Evolutionary conservation across 2,329 filamentous ascomycete genomes (phyloP).

Genomic region (Clarireedia hainanense): DNA sequence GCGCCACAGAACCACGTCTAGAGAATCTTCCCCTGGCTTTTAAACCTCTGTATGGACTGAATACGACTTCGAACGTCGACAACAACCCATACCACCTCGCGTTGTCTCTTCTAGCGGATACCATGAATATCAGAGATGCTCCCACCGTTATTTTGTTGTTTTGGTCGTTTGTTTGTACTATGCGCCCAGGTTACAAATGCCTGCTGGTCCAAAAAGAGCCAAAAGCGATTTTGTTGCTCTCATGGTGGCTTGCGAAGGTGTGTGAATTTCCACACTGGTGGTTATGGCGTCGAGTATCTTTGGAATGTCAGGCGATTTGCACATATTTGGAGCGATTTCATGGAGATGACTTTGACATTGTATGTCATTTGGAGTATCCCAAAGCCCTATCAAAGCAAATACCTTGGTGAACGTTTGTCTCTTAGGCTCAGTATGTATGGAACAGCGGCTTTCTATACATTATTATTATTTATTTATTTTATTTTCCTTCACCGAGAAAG

Average conservation of each 20-base stretch:
- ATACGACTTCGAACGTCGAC: background rate
- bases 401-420: background rate
- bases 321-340: slow-evolving; percentile 33
- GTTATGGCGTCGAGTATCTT: slow-evolving; percentile 35
- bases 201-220: slow-evolving; percentile 45
- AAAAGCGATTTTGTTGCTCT: slow-evolving; percentile 45
- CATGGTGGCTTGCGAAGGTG: slow-evolving; percentile 48
- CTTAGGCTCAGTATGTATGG: background rate
- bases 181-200: slow-evolving; percentile 36
- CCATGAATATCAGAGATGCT: slow-evolving; percentile 18
- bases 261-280: slow-evolving; percentile 38
- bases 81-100: slow-evolving; percentile 15
- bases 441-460: too few relatives aligned
- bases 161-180: slow-evolving; percentile 39
- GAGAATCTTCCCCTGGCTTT: slow-evolving; percentile 1
- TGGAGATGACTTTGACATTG: slow-evolving; percentile 12
- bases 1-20: background rate
- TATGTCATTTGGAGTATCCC: slow-evolving; percentile 14
- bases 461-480: too few relatives aligned
- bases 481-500: too few relatives aligned
- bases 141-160: slow-evolving; percentile 38
- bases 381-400: slow-evolving; percentile 2
- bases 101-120: slow-evolving; percentile 4
- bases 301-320: slow-evolving; percentile 44
- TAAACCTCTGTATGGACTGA: slow-evolving; percentile 11